Evolutionary conservation across 1,139 yeast species (phyloP).

Genomic region (Pichia inconspicua): DNA sequence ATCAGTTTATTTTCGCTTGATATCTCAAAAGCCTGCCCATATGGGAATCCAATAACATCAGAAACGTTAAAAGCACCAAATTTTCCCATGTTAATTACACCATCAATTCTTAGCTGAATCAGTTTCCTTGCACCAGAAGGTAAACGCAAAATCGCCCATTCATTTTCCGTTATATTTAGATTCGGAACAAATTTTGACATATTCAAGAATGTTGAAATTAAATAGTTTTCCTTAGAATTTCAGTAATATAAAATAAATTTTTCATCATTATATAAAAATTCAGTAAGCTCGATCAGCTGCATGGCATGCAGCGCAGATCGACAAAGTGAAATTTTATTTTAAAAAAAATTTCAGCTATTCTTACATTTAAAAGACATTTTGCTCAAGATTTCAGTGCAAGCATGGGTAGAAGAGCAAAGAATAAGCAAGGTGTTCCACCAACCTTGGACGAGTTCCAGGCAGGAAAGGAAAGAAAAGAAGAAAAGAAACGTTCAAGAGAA

Average conservation of each 20-base stretch:
- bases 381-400: not conserved
- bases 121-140: conserved; percentile 79
- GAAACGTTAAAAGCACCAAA: conserved; percentile 79
- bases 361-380: not conserved
- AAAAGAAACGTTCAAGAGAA: conserved; percentile 28
- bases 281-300: no score
- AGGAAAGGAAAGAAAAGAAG: conserved; percentile 37
- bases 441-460: conserved; percentile 72
- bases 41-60: conserved; percentile 70
- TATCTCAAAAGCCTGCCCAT: conserved; percentile 87
- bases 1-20: conserved; percentile 46
- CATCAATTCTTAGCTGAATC: conserved; percentile 53
- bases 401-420: conserved; percentile 87
- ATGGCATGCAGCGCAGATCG: not conserved
- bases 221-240: not conserved
- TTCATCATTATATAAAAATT: no score
- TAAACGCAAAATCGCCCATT: conserved; percentile 59
- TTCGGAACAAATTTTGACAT: conserved; percentile 23
- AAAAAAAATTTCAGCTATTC: not conserved
- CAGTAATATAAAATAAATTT: no score
- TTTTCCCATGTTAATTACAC: conserved; percentile 70
- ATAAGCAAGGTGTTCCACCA: conserved; percentile 89
- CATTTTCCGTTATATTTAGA: conserved; percentile 30
- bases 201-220: not conserved
- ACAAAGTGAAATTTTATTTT: not conserved